Conservation (phyloP, 352 stramenopile species). For the Thalassiosira hispida region DNA sequence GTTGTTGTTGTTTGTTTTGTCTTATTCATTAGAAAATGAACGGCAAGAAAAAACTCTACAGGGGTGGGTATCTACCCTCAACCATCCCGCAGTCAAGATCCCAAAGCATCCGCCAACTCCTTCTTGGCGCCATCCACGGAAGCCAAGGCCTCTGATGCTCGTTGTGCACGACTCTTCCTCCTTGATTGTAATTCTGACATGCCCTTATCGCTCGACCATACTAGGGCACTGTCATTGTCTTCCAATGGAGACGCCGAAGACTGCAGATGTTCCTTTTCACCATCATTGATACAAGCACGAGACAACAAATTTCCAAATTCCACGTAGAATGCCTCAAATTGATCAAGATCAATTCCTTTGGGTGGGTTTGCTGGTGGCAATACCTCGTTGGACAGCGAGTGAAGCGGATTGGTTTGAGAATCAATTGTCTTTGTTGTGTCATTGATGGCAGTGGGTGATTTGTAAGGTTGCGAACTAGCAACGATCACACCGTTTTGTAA, state of each 20-base stretch:
- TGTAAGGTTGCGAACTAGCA: too few species aligned
- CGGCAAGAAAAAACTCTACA: too few species aligned
- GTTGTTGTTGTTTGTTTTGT: too few species aligned
- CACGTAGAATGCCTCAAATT: conserved; percentile 43
- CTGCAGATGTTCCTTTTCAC: background rate
- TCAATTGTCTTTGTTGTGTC: background rate
- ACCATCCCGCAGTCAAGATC: background rate
- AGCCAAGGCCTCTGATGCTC: conserved; percentile 24
- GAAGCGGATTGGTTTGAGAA: conserved; percentile 10
- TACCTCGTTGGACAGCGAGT: conserved; percentile 20
- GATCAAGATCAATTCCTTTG: conserved; percentile 30
- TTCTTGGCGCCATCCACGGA: background rate
- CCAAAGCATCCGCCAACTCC: background rate
- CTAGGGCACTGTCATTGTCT: conserved; percentile 46
- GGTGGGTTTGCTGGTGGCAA: conserved; percentile 32
- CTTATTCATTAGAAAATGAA: too few species aligned
- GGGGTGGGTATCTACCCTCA: too few species aligned
- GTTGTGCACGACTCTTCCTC: conserved; percentile 28
- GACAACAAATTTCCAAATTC: conserved; percentile 46
- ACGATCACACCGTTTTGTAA: too few species aligned
- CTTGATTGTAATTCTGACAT: conserved; percentile 33
- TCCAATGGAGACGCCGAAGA: background rate
- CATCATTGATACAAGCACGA: conserved; percentile 20
- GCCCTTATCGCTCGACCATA: conserved; percentile 47
- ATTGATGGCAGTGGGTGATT: background rate